Evolutionary conservation across 805 yeast genomes (phyloP).

Genomic region (Kuraishia cidri): DNA sequence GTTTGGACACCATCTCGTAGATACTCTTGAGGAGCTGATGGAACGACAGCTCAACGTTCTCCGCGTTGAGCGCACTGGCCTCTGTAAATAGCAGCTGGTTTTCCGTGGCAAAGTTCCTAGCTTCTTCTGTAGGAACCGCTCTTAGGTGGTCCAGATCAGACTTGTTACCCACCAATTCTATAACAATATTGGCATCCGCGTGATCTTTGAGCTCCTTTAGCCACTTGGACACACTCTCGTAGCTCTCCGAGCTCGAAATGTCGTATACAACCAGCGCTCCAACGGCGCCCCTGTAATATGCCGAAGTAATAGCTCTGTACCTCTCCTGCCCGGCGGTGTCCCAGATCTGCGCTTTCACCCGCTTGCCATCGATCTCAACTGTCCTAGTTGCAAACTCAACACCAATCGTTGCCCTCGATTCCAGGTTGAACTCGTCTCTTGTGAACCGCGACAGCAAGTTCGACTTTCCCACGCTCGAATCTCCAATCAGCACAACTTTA

Average conservation of each 20-base stretch:
- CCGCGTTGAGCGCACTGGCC: constrained; percentile 89
- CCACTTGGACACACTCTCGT: constrained; percentile 84
- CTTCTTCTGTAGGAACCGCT: constrained; percentile 97
- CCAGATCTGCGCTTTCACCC: constrained; percentile 92
- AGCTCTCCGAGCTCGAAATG: constrained; percentile 82
- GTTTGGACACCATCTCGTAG: constrained; percentile 89
- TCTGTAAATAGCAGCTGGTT: constrained; percentile 90
- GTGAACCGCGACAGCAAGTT: constrained; percentile 90
- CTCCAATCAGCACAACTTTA: constrained; percentile 86
- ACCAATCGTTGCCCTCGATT: constrained; percentile 91
- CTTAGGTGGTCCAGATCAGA: constrained; percentile 86
- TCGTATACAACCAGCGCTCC: constrained; percentile 96
- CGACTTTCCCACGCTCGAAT: constrained; percentile 95
- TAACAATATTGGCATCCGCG: constrained; percentile 91
- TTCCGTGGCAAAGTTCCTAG: constrained; percentile 88
- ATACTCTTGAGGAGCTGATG: constrained; percentile 88
- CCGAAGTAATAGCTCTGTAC: constrained; percentile 95
- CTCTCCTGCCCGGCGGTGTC: constrained; percentile 99
- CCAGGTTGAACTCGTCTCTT: constrained; percentile 90
- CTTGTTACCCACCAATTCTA: constrained; percentile 89
- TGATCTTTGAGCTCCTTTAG: constrained; percentile 84
- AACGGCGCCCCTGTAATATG: constrained; percentile 96
- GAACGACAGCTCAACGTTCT: constrained; percentile 92
- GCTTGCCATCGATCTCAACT: constrained; percentile 74
- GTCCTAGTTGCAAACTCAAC: constrained; percentile 98